Evolutionary conservation across 1,284 basidiomycete species (phyloP), one percentile per base, ranked within the genome.

Genomic region (Phellopilus nigrolimitatus): DNA sequence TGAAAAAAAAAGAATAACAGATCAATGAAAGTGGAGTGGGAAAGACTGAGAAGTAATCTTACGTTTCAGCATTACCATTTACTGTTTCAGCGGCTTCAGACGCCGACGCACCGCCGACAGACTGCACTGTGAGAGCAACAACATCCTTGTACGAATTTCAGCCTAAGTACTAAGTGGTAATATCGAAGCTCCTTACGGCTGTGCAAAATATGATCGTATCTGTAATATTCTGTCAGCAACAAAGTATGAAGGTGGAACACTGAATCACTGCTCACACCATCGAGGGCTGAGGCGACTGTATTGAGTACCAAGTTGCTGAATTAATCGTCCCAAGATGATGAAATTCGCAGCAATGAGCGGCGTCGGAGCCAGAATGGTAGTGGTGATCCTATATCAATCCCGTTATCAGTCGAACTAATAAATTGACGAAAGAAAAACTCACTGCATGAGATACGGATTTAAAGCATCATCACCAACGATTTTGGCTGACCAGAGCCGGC

Each of bases 301-400:
- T 46, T 71, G 66, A 7, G 65, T 57, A 0, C 77, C 77, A 4
- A 77, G 62, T 2, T 63, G 59, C 0, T 57, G 51, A 40, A 76
- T 73, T 46, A 78, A 61, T 24, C 63, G 60, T 4, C 74, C 74
- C 1, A 79, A 65, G n/a, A 76, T 69, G 41, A 78, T 62, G 57
- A 78, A 78, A 59, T 71, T 72, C 3, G 72, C 74, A 3, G 75
- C 75, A 1, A 75, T 64, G 9, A 78, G 62, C 4, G 75, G 74
- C 0, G 74, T 76, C 7, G 76, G 76, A 4, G 70, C 68, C 34
- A 78, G 62, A 43, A 74, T 70, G 0, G 72, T 72, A 0, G 64
- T 61, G 0, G 65, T 59, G 9, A 74, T 72, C 52, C 73, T 75
- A 21, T 25, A 21, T 4, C 31, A 25, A 38, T 8, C 25, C 21